Conservation (phyloP, 768 basidiomycete species). For the Suillus clintonianus region DNA sequence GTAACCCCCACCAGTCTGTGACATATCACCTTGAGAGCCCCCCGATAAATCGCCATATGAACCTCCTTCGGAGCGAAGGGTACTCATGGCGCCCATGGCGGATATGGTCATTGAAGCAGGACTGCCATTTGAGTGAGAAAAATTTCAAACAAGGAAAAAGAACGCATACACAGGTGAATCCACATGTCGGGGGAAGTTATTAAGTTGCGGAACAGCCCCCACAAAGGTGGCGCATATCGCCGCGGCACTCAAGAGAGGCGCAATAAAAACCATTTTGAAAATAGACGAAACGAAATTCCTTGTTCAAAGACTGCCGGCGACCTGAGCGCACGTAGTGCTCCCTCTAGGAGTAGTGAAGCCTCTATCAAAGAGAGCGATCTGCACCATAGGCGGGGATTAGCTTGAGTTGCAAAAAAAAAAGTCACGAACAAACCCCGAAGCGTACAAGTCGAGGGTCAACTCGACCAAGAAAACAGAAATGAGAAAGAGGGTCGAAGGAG, state of each 20-base stretch:
- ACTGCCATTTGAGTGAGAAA: background rate
- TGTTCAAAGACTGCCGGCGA: slow-evolving; percentile 46
- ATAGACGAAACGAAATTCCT: slow-evolving; percentile 42
- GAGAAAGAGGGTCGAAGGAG: slow-evolving; percentile 30
- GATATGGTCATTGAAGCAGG: background rate
- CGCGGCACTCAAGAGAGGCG: slow-evolving; percentile 54
- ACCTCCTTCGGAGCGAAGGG: slow-evolving; percentile 1
- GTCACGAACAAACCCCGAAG: slow-evolving; percentile 43
- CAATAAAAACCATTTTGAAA: slow-evolving; percentile 60
- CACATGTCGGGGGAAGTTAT: slow-evolving; percentile 21
- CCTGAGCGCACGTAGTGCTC: slow-evolving; percentile 51
- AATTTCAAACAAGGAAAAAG: background rate
- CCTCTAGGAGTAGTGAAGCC: slow-evolving; percentile 59
- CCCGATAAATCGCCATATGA: slow-evolving; percentile 2
- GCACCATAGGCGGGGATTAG: slow-evolving; percentile 12
- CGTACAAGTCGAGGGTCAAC: slow-evolving; percentile 64
- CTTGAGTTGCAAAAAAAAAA: slow-evolving; percentile 4
- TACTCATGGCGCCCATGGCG: background rate
- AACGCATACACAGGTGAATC: slow-evolving; percentile 1
- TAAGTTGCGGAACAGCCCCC: slow-evolving; percentile 46
- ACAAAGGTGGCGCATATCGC: slow-evolving; percentile 54
- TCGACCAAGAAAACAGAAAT: slow-evolving; percentile 52
- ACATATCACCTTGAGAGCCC: background rate
- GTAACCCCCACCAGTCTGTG: background rate
- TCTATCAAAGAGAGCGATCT: slow-evolving; percentile 81